Percentiles rank a stretch among this genome's conserved stretches.
These are phyloP conservation scores for Artemisia argyi DNA, from an alignment of 129 eudicot genomes.

Conservation along the genomic window DNA sequence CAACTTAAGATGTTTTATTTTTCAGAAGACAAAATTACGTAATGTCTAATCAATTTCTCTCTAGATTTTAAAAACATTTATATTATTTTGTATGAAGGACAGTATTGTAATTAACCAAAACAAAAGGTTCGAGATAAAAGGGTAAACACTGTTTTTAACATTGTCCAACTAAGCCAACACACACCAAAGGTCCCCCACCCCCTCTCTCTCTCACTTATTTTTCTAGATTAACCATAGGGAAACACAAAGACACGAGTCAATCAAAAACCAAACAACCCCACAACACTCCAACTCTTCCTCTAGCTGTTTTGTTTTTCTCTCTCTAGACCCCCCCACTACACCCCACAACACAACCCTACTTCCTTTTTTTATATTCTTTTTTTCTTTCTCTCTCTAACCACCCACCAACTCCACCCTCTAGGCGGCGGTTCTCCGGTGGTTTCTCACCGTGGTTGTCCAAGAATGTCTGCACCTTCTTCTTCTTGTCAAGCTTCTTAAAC, in stretches of 20 bases:
- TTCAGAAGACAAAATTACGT: too few relatives aligned
- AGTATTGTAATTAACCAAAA: too few relatives aligned
- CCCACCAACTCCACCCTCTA: constrained; percentile 9
- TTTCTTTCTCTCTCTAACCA: constrained; percentile 25
- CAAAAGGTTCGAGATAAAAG: not conserved
- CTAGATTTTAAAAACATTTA: too few relatives aligned
- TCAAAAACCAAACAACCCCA: constrained; percentile 46
- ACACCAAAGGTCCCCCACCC: constrained; percentile 17
- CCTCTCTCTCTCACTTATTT: not conserved
- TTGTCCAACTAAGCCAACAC: constrained; percentile 24
- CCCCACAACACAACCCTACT: not conserved
- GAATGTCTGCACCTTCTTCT: constrained; percentile 6
- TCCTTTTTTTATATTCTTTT: constrained; percentile 20
- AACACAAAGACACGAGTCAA: constrained; percentile 56
- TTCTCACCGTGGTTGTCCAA: constrained; percentile 39
- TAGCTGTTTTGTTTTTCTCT: constrained; percentile 45
- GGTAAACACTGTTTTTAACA: constrained; percentile 22
- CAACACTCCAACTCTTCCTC: constrained; percentile 48
- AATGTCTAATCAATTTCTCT: too few relatives aligned
- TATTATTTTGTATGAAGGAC: too few relatives aligned
- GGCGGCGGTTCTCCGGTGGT: constrained; percentile 31
- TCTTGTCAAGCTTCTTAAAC: constrained; percentile 41
- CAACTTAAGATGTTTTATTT: too few relatives aligned
- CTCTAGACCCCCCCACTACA: constrained; percentile 28
- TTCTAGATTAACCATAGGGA: constrained; percentile 31